Conservation (phyloP, 2,329 filamentous ascomycete genomes). For the Fusarium ambrosium region DNA sequence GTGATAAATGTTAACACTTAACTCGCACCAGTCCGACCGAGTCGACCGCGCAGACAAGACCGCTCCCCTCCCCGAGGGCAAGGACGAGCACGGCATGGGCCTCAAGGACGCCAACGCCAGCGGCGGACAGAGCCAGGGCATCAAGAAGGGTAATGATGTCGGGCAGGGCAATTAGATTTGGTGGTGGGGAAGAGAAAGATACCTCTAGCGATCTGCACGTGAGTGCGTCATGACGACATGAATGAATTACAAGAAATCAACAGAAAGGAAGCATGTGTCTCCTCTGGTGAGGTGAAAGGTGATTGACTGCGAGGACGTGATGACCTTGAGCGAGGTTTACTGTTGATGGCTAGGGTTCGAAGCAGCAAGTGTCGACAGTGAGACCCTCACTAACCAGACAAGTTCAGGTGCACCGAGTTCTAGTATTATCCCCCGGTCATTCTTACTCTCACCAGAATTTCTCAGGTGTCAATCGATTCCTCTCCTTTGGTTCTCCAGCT, state of each 20-base stretch:
- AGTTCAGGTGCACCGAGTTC: background rate
- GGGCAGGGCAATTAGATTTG: conserved; percentile 55
- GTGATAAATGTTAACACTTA: background rate
- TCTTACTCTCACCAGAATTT: background rate
- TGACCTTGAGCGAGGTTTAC: background rate
- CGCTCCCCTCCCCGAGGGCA: conserved; percentile 60
- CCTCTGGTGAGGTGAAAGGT: background rate
- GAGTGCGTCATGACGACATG: conserved; percentile 29
- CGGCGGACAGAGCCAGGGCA: conserved; percentile 60
- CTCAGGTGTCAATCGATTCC: background rate
- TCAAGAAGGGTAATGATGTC: conserved; percentile 55
- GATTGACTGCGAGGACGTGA: background rate
- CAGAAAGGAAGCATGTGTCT: background rate
- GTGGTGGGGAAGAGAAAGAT: conserved; percentile 12
- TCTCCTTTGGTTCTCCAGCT: background rate
- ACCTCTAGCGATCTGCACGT: conserved; percentile 30
- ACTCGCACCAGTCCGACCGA: conserved; percentile 46
- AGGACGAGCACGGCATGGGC: conserved; percentile 58
- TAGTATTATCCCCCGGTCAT: background rate
- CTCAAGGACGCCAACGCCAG: conserved; percentile 58
- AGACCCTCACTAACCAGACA: background rate
- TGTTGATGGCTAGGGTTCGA: background rate
- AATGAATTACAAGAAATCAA: conserved; percentile 37
- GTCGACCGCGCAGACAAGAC: conserved; percentile 65
- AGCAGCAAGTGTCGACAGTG: background rate